Evolutionary conservation across 2,329 filamentous ascomycete genomes (phyloP), one percentile per base, ranked within the genome.

Genomic region (Ascochyta fabae): DNA sequence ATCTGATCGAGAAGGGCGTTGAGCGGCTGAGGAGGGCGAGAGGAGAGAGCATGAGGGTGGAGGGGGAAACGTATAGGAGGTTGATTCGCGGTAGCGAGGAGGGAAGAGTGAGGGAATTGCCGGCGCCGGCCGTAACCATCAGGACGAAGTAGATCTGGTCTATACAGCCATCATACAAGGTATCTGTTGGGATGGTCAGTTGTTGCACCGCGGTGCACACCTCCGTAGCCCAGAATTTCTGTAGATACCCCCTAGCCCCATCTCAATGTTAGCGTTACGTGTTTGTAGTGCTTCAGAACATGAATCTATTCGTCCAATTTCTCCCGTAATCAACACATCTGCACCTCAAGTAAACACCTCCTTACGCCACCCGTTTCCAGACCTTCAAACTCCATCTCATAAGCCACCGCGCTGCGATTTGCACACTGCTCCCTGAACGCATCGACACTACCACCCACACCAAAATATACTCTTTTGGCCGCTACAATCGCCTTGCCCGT

Each of bases 391-490:
- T 81, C 80, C 45, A 81, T 74, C 63, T 83, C 80, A 53, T 75
- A 77, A 13, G 76, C 80, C 26, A 82, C 79, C 22, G 76, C 77
- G 4, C 78, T 78, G 27, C 66, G 67, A 39, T 71, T 71, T 23
- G 73, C 67, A 61, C 77, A 80, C 46, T 76, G 77, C 43, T 76
- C 73, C 53, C 80, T 76, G 64, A 95, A 91, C 61, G 90, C 90
- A 71, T 92, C 88, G 22, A 95, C 82, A 19, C 90, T 92, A 0
- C 91, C 91, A 0, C 91, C 91, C 5, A 95, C 91, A 3, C 91
- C 91, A 75, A 95, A 95, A 75, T 95, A 95, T 10, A 93, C 81
- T 61, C 86, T 84, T 78, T 95, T 95, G 1, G 91, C 91, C 3
- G 84, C 90, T 5, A 94, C 83, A 19, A 92, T 78, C 1, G 88